A percentile compares a stretch with the other conserved stretches of the same genome.
Evolutionary conservation across 495 filamentous ascomycete genomes (phyloP).

Genomic region (Penicillium riverlandense): DNA sequence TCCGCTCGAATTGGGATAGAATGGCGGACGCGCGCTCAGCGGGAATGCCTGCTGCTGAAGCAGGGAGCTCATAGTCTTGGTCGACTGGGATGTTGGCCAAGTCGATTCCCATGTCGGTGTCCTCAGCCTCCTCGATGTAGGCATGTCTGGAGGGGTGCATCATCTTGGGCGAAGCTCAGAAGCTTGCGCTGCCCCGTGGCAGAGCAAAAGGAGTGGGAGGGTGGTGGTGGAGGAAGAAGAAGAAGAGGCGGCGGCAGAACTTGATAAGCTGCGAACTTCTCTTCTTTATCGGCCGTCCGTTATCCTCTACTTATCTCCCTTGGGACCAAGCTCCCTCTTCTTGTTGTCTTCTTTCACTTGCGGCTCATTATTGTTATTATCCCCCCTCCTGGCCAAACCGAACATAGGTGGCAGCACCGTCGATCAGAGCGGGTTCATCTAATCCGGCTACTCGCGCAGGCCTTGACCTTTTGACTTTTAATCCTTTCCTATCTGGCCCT

Average conservation of each 20-base stretch:
- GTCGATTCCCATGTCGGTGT: conserved; percentile 64
- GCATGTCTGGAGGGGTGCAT: conserved; percentile 92
- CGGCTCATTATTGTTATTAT: no score
- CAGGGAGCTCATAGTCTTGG: conserved; percentile 76
- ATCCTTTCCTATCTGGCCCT: conserved; percentile 2
- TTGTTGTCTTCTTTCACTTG: no score
- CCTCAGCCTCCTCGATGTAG: conserved; percentile 87
- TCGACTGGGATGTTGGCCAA: conserved; percentile 78
- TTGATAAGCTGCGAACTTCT: conserved; percentile 7
- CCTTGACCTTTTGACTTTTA: neutral
- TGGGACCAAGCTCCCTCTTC: no score
- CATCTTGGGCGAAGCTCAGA: conserved; percentile 35
- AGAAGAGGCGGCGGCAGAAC: conserved; percentile 15
- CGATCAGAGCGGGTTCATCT: no score
- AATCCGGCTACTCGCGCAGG: no score
- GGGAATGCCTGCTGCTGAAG: conserved; percentile 65
- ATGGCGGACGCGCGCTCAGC: conserved; percentile 85
- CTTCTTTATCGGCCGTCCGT: neutral
- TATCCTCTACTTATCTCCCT: no score
- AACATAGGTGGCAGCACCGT: no score
- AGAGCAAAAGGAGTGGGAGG: neutral
- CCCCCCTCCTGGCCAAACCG: no score
- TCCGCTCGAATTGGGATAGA: conserved; percentile 81
- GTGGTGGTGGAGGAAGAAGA: neutral
- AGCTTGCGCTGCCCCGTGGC: neutral